Evolutionary conservation across 2,329 filamentous ascomycete genomes (phyloP).

Genomic region (Penicillium sp.): DNA sequence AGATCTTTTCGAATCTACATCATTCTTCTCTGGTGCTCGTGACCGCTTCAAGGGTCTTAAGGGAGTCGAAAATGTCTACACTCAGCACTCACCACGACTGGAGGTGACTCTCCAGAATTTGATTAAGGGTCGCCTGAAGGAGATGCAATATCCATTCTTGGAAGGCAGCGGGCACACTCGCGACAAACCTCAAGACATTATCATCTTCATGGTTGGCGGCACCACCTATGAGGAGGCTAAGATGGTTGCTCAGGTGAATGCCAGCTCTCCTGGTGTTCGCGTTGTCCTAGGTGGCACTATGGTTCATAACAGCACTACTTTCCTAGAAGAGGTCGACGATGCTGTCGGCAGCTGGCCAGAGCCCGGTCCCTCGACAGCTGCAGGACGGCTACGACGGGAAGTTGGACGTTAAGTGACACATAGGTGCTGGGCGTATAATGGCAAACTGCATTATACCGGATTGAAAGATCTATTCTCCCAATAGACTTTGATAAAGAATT

Average conservation of each 20-base stretch:
- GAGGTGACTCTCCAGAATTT: conserved; percentile 87
- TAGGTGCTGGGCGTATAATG: conserved; percentile 5
- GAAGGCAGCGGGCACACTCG: conserved; percentile 82
- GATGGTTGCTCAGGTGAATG: conserved; percentile 92
- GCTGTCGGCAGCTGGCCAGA: conserved; percentile 86
- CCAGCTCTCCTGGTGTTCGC: conserved; percentile 80
- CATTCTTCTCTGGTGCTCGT: conserved; percentile 85
- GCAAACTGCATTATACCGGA: not conserved
- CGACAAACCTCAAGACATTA: conserved; percentile 94
- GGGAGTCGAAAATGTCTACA: conserved; percentile 98
- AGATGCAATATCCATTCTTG: conserved; percentile 89
- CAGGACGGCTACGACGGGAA: conserved; percentile 62
- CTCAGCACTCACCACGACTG: conserved; percentile 87
- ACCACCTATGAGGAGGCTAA: conserved; percentile 97
- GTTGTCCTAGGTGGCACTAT: conserved; percentile 87
- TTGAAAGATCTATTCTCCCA: not conserved
- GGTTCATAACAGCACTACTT: conserved; percentile 83
- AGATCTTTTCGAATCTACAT: conserved; percentile 87
- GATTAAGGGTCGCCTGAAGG: conserved; percentile 84
- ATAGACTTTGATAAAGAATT: not conserved
- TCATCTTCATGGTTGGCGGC: conserved; percentile 92
- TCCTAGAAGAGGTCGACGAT: conserved; percentile 89
- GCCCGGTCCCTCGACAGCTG: conserved; percentile 57
- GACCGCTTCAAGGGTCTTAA: conserved; percentile 92
- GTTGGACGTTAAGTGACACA: conserved; percentile 49